phyloP scores from a whole-genome alignment of 257 asterid species.

The Solanum virginianum region DNA sequence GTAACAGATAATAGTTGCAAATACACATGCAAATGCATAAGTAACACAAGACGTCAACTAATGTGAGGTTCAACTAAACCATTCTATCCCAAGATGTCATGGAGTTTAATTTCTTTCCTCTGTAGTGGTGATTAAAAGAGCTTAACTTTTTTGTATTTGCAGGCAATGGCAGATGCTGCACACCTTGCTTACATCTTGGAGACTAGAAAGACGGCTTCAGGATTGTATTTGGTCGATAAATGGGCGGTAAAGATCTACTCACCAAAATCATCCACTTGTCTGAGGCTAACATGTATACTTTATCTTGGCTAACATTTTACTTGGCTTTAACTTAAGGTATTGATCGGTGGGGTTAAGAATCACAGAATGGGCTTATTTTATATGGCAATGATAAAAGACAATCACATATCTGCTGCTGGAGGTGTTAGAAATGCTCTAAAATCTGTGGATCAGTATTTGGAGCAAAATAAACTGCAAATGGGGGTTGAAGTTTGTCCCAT shows the following conservation, averaged over 20 bases:
- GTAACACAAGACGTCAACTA: too few species aligned
- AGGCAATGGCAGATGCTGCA: conserved; percentile 99
- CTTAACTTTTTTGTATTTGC: not conserved
- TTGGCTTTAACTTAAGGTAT: conserved; percentile 33
- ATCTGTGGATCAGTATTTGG: conserved; percentile 64
- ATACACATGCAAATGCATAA: not conserved
- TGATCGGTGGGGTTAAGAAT: conserved; percentile 90
- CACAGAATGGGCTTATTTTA: conserved; percentile 97
- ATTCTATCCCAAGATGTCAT: not conserved
- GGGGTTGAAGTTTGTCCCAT: conserved; percentile 62
- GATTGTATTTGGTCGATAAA: conserved; percentile 89
- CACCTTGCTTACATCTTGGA: conserved; percentile 72
- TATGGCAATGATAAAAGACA: conserved; percentile 97
- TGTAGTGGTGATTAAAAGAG: not conserved
- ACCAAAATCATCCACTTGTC: not conserved
- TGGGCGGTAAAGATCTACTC: conserved; percentile 87
- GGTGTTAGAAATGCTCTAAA: conserved; percentile 65
- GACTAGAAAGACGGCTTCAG: conserved; percentile 95
- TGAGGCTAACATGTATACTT: not conserved
- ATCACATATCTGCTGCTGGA: conserved; percentile 87
- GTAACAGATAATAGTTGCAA: not conserved
- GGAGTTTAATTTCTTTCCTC: not conserved
- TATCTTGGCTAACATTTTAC: not conserved
- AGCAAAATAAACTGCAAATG: conserved; percentile 64
- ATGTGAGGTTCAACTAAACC: too few species aligned